Percentiles rank a stretch among this genome's conserved stretches.
These are phyloP conservation scores for Spergularia marina DNA, from an alignment of 148 eudicot species.

Conservation along the genomic window DNA sequence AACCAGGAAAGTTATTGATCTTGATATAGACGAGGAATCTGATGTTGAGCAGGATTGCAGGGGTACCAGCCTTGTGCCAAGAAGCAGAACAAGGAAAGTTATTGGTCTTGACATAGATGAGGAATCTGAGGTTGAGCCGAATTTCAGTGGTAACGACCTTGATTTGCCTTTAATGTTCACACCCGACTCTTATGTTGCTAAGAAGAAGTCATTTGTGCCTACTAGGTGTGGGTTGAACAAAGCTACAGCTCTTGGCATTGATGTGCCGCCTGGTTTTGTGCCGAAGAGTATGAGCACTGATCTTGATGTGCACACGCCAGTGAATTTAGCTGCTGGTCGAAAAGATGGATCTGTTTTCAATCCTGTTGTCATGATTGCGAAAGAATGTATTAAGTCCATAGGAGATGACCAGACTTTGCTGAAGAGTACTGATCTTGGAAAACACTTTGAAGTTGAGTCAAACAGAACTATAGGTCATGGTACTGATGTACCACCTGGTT, in stretches of 20 bases:
- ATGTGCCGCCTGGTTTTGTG: constrained; percentile 12
- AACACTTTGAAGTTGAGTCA: no score
- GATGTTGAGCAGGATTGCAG: not conserved
- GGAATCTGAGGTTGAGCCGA: not conserved
- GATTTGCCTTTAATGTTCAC: not conserved
- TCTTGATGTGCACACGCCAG: not conserved
- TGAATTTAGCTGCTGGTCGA: not conserved
- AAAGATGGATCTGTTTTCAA: not conserved
- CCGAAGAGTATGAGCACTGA: not conserved
- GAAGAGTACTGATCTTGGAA: no score
- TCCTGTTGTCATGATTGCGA: constrained; percentile 4
- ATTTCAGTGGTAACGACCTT: not conserved
- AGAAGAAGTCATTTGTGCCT: constrained; percentile 18
- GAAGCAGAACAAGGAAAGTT: not conserved
- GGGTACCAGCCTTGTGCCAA: not conserved
- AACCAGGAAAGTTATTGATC: not conserved
- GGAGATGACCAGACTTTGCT: not conserved
- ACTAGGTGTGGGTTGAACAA: not conserved
- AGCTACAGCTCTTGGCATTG: not conserved
- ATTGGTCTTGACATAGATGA: not conserved
- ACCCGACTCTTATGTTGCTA: constrained; percentile 1
- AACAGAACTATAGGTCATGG: no score
- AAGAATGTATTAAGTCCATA: constrained; percentile 8
- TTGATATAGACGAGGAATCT: not conserved
- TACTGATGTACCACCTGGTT: no score